Evolutionary conservation across 768 basidiomycete genomes (phyloP), one percentile per base, ranked within the genome.

Genomic region (Crassisporium funariophilum): DNA sequence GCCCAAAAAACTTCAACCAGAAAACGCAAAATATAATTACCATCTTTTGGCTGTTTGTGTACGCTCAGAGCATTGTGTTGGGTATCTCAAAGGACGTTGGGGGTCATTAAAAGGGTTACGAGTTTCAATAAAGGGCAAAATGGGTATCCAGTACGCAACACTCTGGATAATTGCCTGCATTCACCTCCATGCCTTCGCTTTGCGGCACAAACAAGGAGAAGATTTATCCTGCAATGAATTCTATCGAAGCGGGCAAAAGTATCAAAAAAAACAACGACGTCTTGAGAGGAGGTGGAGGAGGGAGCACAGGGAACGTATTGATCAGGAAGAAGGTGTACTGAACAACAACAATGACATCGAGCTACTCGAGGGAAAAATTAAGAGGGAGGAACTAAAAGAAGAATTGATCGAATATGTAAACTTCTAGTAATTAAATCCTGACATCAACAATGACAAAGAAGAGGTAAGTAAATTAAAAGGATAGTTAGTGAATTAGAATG

Each of bases 121-220:
- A 5, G 27, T 65, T 13, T 37, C 19, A 3, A 68, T 70, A 43
- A 51, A 61, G 21, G 25, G 52, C 35, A 31, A 47, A 12, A 34
- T 50, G 2, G 45, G 43, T 4, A 37, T 52, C 5, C 22, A 55
- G 21, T 52, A 46, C 42, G 63, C 64, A 37, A 45, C 55, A 5
- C 29, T 56, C 0, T 69, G 67, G 67, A 53, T 69, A 15, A 50
- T 41, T 2, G 49, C 58, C n/a, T 69, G 68, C 47, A 63, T 69
- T 37, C 50, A 58, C 31, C 53, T 69, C 11, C 66, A 69, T 52
- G 33, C 45, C 2, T 64, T 63, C 59, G 62, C 64, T n/a, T 53
- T 64, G 53, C 17, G 27, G 15, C 56, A 59, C 41, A 61, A 62
- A 38, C 22, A 47, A 11, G 49, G 37, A 20, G 24, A 38, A 38